Base-by-base conservation (phyloP, 257 asterid species). In the Solanum ossicruentum region DNA sequence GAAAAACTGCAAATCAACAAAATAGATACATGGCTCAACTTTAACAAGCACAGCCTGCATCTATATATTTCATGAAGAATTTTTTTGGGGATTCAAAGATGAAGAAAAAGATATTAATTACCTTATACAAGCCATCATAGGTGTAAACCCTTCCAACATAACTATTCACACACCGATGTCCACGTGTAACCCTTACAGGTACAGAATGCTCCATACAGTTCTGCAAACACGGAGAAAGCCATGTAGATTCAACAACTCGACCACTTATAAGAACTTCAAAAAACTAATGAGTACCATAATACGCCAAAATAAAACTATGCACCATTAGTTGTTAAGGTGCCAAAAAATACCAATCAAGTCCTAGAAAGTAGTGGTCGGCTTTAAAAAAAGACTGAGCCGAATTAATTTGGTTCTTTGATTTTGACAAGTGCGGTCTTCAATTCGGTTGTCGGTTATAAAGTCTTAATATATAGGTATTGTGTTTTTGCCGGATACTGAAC, bases 91-190 rank as follows among this genome's bases (percentile, higher is more conserved):
- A 52, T 51, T 26, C 65, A 77, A 51, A 77, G 47, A 51, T 52
- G 49, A 77, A 21, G 78, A 83, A 83, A 39, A 75, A n/a, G 7
- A 32, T 36, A 82, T 23, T 47, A 45, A 41, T 52, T 88, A 96
- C 99, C 96, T 82, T 85, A 89, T 96, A 96, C 81, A 96, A 86
- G 81, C 99, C 99, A 89, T 96, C 99, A 84, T 96, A 96, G 12
- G 99, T 93, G 61, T 94, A 96, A 82, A 96, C 98, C 88, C 93
- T 96, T 61, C 95, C 94, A n/a, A 91, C 98, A 20, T 94, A 93
- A 88, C 99, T 96, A 72, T 89, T 87, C 79, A 58, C 81, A 83
- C 96, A 93, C 85, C 90, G 88, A 85, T 95, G 99, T 65, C 99
- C 99, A 18, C 99, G 96, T 6, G 90, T 88, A 10, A 96, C 98